These are phyloP conservation scores for Corymbia calophylla DNA, from an alignment of 441 rosid species.

Conservation along the genomic window DNA sequence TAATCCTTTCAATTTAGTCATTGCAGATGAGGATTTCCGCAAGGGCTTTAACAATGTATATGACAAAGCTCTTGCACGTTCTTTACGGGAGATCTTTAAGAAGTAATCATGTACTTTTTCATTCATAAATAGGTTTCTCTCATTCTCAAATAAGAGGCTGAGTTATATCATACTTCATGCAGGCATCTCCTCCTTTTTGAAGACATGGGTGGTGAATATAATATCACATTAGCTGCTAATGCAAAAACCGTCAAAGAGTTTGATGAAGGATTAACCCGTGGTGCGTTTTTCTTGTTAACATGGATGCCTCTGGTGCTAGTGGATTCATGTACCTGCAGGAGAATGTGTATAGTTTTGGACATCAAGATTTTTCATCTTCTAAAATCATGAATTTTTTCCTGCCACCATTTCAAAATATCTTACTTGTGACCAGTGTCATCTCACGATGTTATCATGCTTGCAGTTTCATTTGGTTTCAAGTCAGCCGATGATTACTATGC, in stretches of 20 bases:
- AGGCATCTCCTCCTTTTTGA: constrained; percentile 84
- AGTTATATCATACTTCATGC: constrained; percentile 13
- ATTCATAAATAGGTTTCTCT: background rate
- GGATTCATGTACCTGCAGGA: background rate
- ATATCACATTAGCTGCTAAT: constrained; percentile 54
- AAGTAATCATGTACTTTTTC: constrained; percentile 34
- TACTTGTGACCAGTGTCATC: background rate
- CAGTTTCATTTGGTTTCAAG: constrained; percentile 91
- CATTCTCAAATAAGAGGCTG: background rate
- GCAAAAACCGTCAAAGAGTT: constrained; percentile 70
- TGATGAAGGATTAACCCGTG: constrained; percentile 74
- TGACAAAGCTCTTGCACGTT: constrained; percentile 61
- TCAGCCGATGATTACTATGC: constrained; percentile 81
- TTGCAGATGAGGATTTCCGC: constrained; percentile 75
- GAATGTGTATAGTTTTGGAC: background rate
- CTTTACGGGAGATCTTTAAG: constrained; percentile 53
- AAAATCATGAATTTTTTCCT: background rate
- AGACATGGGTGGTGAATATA: constrained; percentile 72
- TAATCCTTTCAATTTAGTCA: constrained; percentile 83
- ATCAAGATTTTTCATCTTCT: background rate
- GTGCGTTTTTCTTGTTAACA: constrained; percentile 17
- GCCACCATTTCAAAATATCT: background rate
- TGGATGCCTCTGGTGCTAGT: background rate
- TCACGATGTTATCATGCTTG: constrained; percentile 5
- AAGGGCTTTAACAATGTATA: constrained; percentile 82